phyloP scores from a whole-genome alignment of 306 rosid species.

The Lathyrus sativus region DNA sequence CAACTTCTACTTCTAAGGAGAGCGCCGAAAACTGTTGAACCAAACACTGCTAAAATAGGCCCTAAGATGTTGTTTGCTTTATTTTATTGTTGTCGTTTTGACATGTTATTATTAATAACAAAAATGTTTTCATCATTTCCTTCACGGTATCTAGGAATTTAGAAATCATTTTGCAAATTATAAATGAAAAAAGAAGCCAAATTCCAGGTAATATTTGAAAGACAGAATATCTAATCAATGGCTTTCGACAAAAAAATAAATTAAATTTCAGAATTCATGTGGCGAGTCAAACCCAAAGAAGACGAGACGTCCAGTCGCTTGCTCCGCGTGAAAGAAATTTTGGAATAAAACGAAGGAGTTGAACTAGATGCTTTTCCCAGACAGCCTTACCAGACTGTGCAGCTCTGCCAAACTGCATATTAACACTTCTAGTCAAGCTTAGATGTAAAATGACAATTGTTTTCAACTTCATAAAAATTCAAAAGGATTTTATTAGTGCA shows the following conservation, averaged over 20 bases:
- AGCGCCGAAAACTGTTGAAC: neutral
- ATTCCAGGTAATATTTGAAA: neutral
- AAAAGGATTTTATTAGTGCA: slow-evolving; percentile 28
- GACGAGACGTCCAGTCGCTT: slow-evolving; percentile 61
- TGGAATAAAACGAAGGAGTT: slow-evolving; percentile 78
- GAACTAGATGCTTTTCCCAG: slow-evolving; percentile 63
- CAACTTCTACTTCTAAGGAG: neutral
- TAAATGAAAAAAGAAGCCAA: slow-evolving; percentile 14
- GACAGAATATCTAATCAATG: slow-evolving; percentile 7
- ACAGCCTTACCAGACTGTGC: slow-evolving; percentile 52
- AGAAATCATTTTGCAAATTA: neutral
- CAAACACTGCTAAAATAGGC: neutral
- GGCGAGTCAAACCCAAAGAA: slow-evolving; percentile 71
- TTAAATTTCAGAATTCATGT: slow-evolving; percentile 21
- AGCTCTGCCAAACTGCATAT: slow-evolving; percentile 50
- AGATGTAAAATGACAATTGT: slow-evolving; percentile 15
- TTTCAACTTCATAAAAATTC: slow-evolving; percentile 27
- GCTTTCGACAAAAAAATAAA: slow-evolving; percentile 10
- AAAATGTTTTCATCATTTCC: neutral
- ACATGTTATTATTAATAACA: neutral
- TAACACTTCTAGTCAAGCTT: slow-evolving; percentile 25
- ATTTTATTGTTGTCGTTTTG: neutral
- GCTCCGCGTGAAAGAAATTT: slow-evolving; percentile 57
- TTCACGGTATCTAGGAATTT: neutral
- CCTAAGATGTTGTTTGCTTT: neutral